These are phyloP conservation scores for Lactuca sativa DNA, from an alignment of 129 eudicot genomes.

Conservation along the genomic window DNA sequence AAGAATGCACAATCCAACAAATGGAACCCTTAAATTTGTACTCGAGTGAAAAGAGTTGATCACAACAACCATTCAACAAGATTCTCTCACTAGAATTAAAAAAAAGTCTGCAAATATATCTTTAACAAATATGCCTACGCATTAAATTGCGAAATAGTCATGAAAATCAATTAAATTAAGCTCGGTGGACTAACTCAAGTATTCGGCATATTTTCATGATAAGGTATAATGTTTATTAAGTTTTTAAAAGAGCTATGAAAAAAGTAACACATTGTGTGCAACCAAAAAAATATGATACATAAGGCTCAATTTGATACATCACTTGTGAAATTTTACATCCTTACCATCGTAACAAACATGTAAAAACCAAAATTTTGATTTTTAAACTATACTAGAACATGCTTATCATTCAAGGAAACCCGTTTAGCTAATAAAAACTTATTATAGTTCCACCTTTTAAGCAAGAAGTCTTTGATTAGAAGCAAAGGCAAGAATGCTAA, in stretches of 20 bases:
- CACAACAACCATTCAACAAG: background rate
- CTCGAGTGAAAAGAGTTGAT: background rate
- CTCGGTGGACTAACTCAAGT: background rate
- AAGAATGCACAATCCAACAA: background rate
- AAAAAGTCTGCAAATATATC: background rate
- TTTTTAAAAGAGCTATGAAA: background rate
- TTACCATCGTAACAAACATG: background rate
- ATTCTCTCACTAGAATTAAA: background rate
- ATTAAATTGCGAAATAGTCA: background rate
- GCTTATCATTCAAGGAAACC: background rate
- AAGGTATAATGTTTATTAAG: background rate
- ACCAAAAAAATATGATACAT: no score
- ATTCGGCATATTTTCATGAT: background rate
- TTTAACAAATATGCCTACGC: slow-evolving; percentile 11
- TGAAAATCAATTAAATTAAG: background rate
- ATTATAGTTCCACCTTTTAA: slow-evolving; percentile 9
- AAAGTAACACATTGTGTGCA: no score
- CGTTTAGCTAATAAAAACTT: background rate
- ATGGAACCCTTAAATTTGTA: background rate
- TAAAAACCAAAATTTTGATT: background rate
- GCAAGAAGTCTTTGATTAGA: slow-evolving; percentile 21
- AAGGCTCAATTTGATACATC: background rate
- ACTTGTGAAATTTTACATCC: background rate
- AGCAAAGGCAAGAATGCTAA: slow-evolving; percentile 22
- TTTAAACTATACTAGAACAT: background rate